A percentile compares a stretch with the other conserved stretches of the same genome.
These are phyloP conservation scores for Backusella tuberculispora DNA, from an alignment of 192 early-diverging fungal genomes.

Conservation along the genomic window DNA sequence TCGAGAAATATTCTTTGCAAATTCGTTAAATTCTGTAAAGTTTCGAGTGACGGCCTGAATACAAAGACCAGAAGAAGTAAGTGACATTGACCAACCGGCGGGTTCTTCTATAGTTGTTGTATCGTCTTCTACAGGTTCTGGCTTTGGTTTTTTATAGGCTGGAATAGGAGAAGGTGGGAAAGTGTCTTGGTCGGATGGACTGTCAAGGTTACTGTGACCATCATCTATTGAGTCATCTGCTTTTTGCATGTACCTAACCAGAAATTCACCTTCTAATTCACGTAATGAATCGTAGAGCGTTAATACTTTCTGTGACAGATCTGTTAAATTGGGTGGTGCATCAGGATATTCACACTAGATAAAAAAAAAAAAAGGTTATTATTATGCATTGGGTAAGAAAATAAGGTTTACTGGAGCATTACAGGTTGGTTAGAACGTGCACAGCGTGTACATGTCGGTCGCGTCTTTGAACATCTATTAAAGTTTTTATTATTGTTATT, in stretches of 20 bases:
- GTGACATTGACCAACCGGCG: conserved; percentile 34
- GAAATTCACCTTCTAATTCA: conserved; percentile 39
- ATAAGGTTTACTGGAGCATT: background rate
- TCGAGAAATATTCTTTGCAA: conserved; percentile 19
- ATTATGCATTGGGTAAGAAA: background rate
- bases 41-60: conserved; percentile 31
- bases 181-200: background rate
- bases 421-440: conserved; percentile 40
- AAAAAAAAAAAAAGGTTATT: conserved; percentile 5
- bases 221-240: conserved; percentile 13
- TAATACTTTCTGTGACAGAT: conserved; percentile 41
- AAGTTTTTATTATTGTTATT: conserved; percentile 16
- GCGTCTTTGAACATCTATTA: conserved; percentile 42
- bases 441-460: conserved; percentile 40
- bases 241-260: conserved; percentile 35
- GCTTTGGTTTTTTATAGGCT: background rate
- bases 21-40: conserved; percentile 23
- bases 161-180: background rate
- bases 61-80: conserved; percentile 21
- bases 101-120: background rate
- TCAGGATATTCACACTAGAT: conserved; percentile 45
- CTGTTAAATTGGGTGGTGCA: conserved; percentile 40
- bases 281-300: conserved; percentile 35
- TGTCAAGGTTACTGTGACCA: background rate
- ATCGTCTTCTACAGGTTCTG: background rate